These are phyloP conservation scores for Sugiyamaella chiloensis DNA, from an alignment of 805 yeast species.

Conservation along the genomic window DNA sequence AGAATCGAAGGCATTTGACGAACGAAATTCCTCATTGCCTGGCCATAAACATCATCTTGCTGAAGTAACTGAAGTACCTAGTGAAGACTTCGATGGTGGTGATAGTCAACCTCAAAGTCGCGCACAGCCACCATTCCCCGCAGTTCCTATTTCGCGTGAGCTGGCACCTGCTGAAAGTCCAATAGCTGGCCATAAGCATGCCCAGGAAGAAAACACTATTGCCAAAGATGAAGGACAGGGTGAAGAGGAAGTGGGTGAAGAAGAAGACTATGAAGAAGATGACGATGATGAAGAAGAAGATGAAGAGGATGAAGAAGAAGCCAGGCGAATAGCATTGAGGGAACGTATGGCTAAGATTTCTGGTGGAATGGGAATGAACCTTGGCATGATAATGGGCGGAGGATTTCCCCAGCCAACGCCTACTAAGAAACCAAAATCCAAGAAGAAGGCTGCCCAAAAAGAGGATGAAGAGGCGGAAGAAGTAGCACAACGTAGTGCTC, in stretches of 20 bases:
- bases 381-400: constrained; percentile 30
- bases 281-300: constrained; percentile 16
- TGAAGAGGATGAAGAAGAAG: constrained; percentile 46
- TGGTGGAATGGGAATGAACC: constrained; percentile 60
- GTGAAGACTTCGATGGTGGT: background rate
- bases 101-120: background rate
- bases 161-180: background rate
- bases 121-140: background rate
- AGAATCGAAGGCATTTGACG: constrained; percentile 3
- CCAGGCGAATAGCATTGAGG: constrained; percentile 69
- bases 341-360: constrained; percentile 96
- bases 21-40: background rate
- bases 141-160: background rate
- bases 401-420: constrained; percentile 32
- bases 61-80: background rate
- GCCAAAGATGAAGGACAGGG: constrained; percentile 11
- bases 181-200: background rate
- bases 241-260: constrained; percentile 14
- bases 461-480: constrained; percentile 21
- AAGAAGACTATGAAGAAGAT: constrained; percentile 15
- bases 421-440: constrained; percentile 20
- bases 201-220: background rate
- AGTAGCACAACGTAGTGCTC: constrained; percentile 32
- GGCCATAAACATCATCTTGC: background rate
- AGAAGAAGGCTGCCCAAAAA: constrained; percentile 29